phyloP scores from a whole-genome alignment of 179 eudicot species.

The Spinacia oleracea region DNA sequence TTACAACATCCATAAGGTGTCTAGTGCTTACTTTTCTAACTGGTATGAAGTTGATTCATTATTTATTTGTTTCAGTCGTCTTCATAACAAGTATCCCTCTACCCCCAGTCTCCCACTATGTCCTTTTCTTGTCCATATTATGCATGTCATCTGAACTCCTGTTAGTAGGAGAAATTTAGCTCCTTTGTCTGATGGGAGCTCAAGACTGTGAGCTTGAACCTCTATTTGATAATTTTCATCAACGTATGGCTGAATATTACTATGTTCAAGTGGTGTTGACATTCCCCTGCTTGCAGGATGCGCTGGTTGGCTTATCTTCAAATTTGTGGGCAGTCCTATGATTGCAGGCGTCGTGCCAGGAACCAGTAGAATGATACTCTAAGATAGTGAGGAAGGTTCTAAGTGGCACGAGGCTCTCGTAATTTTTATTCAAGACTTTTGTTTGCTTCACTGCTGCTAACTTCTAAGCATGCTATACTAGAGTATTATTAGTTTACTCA shows the following conservation, averaged over 20 bases:
- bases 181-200: constrained; percentile 26
- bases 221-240: constrained; percentile 37
- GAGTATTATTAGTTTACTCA: constrained; percentile 3
- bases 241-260: constrained; percentile 32
- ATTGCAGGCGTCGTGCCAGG: constrained; percentile 89
- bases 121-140: neutral
- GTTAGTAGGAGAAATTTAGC: constrained; percentile 14
- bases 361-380: constrained; percentile 75
- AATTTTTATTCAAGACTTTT: constrained; percentile 22
- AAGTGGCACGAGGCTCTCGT: constrained; percentile 32
- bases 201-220: constrained; percentile 28
- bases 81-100: neutral
- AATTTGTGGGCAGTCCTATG: constrained; percentile 43
- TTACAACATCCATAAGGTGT: no score
- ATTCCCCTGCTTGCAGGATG: constrained; percentile 37
- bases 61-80: neutral
- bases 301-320: constrained; percentile 47
- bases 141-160: neutral
- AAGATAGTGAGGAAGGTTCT: constrained; percentile 60
- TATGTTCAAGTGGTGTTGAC: constrained; percentile 22
- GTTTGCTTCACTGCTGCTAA: constrained; percentile 4
- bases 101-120: neutral
- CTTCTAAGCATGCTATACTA: neutral
- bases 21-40: no score
- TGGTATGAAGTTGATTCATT: neutral